These are phyloP conservation scores for Colletotrichum sp. DNA, from an alignment of 2,329 filamentous ascomycete genomes.

Conservation along the genomic window DNA sequence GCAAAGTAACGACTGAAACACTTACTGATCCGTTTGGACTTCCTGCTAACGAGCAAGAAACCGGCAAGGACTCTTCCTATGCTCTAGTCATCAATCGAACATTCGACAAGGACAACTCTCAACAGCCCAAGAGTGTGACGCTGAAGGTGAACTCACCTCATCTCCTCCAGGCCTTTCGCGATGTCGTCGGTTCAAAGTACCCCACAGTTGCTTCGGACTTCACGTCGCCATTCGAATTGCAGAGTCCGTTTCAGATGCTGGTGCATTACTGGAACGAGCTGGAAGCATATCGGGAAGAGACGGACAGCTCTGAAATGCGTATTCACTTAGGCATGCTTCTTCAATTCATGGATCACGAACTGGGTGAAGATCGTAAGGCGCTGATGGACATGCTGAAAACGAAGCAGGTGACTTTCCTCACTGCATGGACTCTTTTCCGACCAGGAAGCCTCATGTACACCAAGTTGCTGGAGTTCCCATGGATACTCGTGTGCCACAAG, in stretches of 20 bases:
- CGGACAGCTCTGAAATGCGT: background rate
- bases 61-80: constrained; percentile 24
- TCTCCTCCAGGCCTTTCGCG: constrained; percentile 29
- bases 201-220: constrained; percentile 29
- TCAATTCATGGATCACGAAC: constrained; percentile 32
- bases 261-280: constrained; percentile 32
- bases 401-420: constrained; percentile 27
- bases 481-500: constrained; percentile 30
- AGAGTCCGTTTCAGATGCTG: constrained; percentile 30
- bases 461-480: constrained; percentile 27
- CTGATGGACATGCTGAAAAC: constrained; percentile 29
- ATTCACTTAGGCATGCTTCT: constrained; percentile 31
- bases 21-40: constrained; percentile 26
- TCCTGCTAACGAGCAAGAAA: background rate
- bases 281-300: constrained; percentile 24
- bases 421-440: constrained; percentile 31
- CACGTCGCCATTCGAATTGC: constrained; percentile 25
- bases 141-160: constrained; percentile 31
- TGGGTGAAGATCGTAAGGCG: constrained; percentile 24
- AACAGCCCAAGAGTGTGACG: constrained; percentile 21
- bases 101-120: background rate
- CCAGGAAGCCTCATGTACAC: constrained; percentile 30
- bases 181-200: constrained; percentile 25
- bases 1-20: constrained; percentile 20
- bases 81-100: constrained; percentile 29